Percentiles rank a stretch among this genome's conserved stretches.
Evolutionary conservation across 352 stramenopile genomes (phyloP).

Genomic region (Phytopythium montanum): DNA sequence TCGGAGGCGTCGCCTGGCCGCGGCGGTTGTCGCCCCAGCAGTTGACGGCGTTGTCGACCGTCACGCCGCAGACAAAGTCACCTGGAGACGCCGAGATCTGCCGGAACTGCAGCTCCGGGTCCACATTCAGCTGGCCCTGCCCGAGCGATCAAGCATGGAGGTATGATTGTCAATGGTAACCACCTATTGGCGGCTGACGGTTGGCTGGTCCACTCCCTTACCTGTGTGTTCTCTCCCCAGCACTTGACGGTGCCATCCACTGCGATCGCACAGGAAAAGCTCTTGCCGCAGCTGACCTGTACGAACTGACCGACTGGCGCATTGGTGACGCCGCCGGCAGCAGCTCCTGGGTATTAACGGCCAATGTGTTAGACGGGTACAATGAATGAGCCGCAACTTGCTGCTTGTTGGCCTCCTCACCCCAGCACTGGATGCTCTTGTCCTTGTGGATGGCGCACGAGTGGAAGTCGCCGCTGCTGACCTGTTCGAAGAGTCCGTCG

Average conservation of each 20-base stretch:
- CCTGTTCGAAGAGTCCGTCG: constrained; percentile 71
- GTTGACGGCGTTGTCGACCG: constrained; percentile 33
- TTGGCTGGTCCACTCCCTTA: constrained; percentile 5
- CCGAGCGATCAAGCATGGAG: background rate
- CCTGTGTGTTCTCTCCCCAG: constrained; percentile 67
- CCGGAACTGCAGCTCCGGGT: constrained; percentile 33
- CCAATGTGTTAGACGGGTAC: background rate
- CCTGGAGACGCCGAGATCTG: constrained; percentile 65
- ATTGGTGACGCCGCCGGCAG: constrained; percentile 26
- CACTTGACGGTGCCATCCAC: constrained; percentile 45
- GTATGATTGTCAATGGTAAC: too few relatives aligned
- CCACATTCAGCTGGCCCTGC: constrained; percentile 50
- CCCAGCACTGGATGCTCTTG: constrained; percentile 74
- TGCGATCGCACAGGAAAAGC: constrained; percentile 55
- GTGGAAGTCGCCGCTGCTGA: constrained; percentile 81
- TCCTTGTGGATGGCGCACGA: constrained; percentile 80
- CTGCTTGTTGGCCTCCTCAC: constrained; percentile 15
- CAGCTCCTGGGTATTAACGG: constrained; percentile 22
- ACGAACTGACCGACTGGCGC: constrained; percentile 54
- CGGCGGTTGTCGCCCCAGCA: constrained; percentile 82
- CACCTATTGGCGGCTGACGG: too few relatives aligned
- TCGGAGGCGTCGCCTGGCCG: constrained; percentile 44
- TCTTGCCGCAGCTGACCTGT: constrained; percentile 75
- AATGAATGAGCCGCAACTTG: background rate
- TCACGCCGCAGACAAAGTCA: constrained; percentile 68